Evolutionary conservation across 495 filamentous ascomycete genomes (phyloP), one percentile per base, ranked within the genome.

Genomic region (Penicillium tannophilum): DNA sequence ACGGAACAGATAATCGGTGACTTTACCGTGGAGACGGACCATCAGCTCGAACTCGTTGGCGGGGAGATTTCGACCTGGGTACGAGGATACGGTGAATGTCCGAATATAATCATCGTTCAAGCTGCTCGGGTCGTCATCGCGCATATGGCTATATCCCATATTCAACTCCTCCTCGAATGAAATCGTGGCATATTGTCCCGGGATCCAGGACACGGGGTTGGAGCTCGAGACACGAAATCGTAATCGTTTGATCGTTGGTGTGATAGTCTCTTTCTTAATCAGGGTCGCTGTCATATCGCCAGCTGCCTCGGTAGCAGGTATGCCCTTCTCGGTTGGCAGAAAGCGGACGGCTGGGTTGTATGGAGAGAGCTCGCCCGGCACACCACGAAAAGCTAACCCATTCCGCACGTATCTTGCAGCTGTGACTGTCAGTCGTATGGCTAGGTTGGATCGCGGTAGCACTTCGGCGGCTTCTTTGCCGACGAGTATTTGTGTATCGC

Each of bases 71-170:
- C 72, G 56, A 56, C 73, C 72, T 4, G 85, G 83, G 24, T 75
- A 67, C 2, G 81, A 89, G 0, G 86, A 88, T 6, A 93, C 78
- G 4, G 90, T 94, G 64, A 94, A 94, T 0, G 90, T 93, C 36
- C 91, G 78, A 19, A 92, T 74, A 62, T 85, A 93, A 65, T 96
- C 90, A 60, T 94, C 90, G 60, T 94, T 96, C 44, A 94, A 66
- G 61, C 84, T 88, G 61, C 77, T 76, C 14, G 90, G 90, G 56
- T 93, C 90, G 41, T 86, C 83, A 54, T 93, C 87, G 2, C 85
- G 76, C 91, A 94, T 94, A 66, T 94, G 91, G 50, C 76, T 83
- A 67, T 89, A 96, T 5, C 90, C 91, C 46, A 78, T 68, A 56
- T 88, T 82, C 4, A 93, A 72, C 60, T 90, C 84, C 4, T 79